Evolutionary conservation across 2,329 filamentous ascomycete genomes (phyloP).

Genomic region (Cordyceps javanica): DNA sequence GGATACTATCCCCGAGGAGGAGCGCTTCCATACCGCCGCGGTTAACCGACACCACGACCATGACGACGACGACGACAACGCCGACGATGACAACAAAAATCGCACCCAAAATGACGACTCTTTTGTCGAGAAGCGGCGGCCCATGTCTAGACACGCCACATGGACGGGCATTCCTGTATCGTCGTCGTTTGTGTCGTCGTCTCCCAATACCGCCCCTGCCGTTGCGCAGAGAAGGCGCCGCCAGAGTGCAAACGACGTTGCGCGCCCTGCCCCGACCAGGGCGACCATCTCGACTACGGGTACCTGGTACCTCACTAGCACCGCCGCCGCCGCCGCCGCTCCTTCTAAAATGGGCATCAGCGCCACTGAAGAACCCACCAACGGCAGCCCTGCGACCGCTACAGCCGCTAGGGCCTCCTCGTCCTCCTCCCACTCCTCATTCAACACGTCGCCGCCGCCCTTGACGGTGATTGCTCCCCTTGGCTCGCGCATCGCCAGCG

Average conservation of each 20-base stretch:
- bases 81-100: slow-evolving; percentile 6
- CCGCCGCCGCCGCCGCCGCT: background rate
- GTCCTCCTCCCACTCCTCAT: too few species aligned
- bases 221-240: background rate
- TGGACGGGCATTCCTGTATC: background rate
- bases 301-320: too few species aligned
- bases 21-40: slow-evolving; percentile 18
- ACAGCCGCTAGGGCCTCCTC: background rate
- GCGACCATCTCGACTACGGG: background rate
- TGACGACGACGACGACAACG: background rate
- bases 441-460: too few species aligned
- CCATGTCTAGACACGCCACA: background rate
- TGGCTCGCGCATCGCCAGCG: background rate
- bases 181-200: background rate
- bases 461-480: background rate
- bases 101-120: background rate
- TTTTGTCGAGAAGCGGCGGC: background rate
- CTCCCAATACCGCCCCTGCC: background rate
- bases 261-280: background rate
- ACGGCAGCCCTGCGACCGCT: background rate
- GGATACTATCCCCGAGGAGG: slow-evolving; percentile 30
- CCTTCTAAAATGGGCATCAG: background rate
- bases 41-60: too few species aligned
- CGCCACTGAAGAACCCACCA: background rate
- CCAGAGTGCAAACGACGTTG: background rate